phyloP scores from a whole-genome alignment of 371 early-diverging fungal genomes.

The Amoeboaphelidium protococcarum region DNA sequence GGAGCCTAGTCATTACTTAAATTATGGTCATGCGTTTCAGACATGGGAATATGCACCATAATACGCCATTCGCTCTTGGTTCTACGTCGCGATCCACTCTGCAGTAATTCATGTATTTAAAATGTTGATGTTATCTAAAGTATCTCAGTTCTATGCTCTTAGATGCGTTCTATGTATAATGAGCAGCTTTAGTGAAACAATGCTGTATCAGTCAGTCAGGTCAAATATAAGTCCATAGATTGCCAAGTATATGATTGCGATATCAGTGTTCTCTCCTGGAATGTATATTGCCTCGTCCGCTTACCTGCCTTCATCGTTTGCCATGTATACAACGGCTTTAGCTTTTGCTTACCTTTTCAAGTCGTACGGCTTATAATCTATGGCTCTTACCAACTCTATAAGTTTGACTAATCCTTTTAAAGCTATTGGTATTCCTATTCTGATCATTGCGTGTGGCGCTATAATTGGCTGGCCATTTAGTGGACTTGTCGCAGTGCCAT shows the following conservation, averaged over 20 bases:
- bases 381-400: no score
- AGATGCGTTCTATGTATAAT: conserved; percentile 28
- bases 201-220: conserved; percentile 31
- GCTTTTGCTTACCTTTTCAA: no score
- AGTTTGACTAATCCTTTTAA: neutral
- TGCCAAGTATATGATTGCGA: conserved; percentile 32
- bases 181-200: conserved; percentile 39
- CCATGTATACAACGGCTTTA: conserved; percentile 55
- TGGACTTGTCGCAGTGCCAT: conserved; percentile 42
- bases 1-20: conserved; percentile 73
- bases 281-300: conserved; percentile 55
- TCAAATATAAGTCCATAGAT: conserved; percentile 30
- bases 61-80: conserved; percentile 65
- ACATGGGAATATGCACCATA: conserved; percentile 90
- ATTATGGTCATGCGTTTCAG: conserved; percentile 55
- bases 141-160: neutral
- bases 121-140: no score
- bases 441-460: conserved; percentile 36
- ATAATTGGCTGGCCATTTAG: conserved; percentile 73
- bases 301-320: conserved; percentile 69
- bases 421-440: conserved; percentile 8
- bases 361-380: neutral
- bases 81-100: conserved; percentile 22
- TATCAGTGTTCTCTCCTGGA: conserved; percentile 42
- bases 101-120: no score